Evolutionary conservation across 1,284 basidiomycete genomes (phyloP), one percentile per base, ranked within the genome.

Genomic region (Xerocomus minutiporus): DNA sequence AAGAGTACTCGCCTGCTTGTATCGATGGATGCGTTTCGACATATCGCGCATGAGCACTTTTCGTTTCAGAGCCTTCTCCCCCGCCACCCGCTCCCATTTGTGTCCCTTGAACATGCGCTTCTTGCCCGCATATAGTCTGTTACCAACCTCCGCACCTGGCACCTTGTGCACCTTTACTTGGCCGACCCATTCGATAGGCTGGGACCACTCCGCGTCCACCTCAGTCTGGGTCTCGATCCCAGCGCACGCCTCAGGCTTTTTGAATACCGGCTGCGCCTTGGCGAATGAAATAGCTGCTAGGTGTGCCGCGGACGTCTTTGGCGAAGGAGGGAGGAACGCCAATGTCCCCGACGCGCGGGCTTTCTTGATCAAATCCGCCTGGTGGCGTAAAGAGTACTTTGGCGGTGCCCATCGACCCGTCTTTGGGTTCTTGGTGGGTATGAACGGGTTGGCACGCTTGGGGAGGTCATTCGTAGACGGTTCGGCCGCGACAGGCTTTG

Each of bases 21-120:
- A 89, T 48, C 76, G 75, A 57, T 69, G 68, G 57, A 89, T 75
- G 54, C 85, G 79, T 59, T 76, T 75, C 38, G 72, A 62, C 87
- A 90, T 89, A 64, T 82, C 79, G 63, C 79, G 75, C 76, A 90
- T 71, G 52, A 86, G 70, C 51, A 82, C 75, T 54, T 70, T 71
- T 54, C 73, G 78, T 61, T 75, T 76, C 61, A 68, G 69, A 50
- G 71, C 64, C 58, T 72, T 72, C 61, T 74, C 72, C 51, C 72
- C 73, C 58, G 72, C 73, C 57, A 73, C 65, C 38, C 86, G 78
- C 70, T 91, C 84, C 84, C 84, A 88, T 61, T 81, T 86, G 75
- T 91, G 88, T 23, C 88, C 88, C 75, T 91, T 91, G 80, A 91
- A 91, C 88, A 91, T 90, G 58, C 79, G 74, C 74, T 82, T 84